A percentile compares a stretch with the other conserved stretches of the same genome.
Evolutionary conservation across 805 yeast genomes (phyloP).

Genomic region (Priceomyces medius): DNA sequence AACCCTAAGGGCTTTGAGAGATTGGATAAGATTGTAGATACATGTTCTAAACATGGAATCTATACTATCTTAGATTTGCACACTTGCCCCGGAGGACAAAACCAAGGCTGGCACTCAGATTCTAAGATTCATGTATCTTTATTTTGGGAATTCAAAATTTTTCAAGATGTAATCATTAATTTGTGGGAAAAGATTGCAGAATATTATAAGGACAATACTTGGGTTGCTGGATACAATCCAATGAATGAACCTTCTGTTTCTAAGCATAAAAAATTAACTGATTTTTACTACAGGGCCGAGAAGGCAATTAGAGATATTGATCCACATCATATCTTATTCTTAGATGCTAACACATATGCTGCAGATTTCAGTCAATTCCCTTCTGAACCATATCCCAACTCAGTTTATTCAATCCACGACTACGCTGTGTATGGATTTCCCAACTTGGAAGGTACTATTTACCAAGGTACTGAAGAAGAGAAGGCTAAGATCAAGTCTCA

Average conservation of each 20-base stretch:
- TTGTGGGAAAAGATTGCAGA: slow-evolving; percentile 47
- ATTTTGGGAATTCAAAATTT: slow-evolving; percentile 50
- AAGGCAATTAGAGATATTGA: slow-evolving; percentile 43
- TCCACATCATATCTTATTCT: slow-evolving; percentile 47
- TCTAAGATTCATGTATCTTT: slow-evolving; percentile 46
- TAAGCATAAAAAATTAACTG: slow-evolving; percentile 40
- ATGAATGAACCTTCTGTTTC: slow-evolving; percentile 52
- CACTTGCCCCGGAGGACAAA: slow-evolving; percentile 53
- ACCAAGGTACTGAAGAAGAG: slow-evolving; percentile 36
- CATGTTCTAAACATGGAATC: slow-evolving; percentile 46
- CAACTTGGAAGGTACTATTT: slow-evolving; percentile 25
- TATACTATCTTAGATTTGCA: slow-evolving; percentile 51
- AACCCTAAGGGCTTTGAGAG: slow-evolving; percentile 46
- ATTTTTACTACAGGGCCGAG: slow-evolving; percentile 39
- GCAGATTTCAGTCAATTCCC: slow-evolving; percentile 51
- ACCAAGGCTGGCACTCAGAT: slow-evolving; percentile 56
- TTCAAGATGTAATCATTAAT: slow-evolving; percentile 47
- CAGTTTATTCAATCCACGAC: slow-evolving; percentile 53
- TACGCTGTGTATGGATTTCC: slow-evolving; percentile 49
- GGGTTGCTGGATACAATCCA: slow-evolving; percentile 57
- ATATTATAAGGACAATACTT: slow-evolving; percentile 45
- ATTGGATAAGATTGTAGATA: slow-evolving; percentile 42
- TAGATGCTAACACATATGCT: slow-evolving; percentile 53
- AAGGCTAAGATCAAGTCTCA: slow-evolving; percentile 32
- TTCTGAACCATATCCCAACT: slow-evolving; percentile 34